Base-by-base conservation (phyloP, 495 filamentous ascomycete species). In the Aspergillus ellipticus region DNA sequence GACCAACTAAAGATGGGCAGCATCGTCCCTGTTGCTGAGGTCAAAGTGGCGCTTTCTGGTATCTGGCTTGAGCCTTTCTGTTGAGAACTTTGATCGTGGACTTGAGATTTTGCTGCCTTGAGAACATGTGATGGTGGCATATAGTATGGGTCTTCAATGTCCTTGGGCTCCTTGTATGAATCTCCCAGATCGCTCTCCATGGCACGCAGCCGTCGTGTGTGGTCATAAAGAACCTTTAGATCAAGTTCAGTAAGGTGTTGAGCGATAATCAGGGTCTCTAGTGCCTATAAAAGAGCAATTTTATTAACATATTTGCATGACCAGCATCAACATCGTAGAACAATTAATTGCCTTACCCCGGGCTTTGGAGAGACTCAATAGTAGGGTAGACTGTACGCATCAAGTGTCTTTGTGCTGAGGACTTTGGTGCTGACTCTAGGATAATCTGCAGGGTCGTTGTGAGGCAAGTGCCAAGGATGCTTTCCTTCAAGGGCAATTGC, bases 1-100 rank as follows among this genome's bases (percentile, higher is more conserved):
- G 54, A 15, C 54, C 54, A 56, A 20, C 26, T 42, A 20, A 56
- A 56, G 47, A 56, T 43, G 16, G 54, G 42, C 28, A 10, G 47
- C 4, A 6, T 35, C 20, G 1, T 20, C n/a, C 13, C 33, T 6
- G 15, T 41, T 20, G 41, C 41, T 22, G 28, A 31, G 28, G 28
- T 31, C 28, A 10, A 10, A 31, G 28, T 31, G 28, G 5, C 28
- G 10, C 28, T 31, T 31, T 31, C 28, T 31, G 28, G 4, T 31
- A 31, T 31, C 28, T 31, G 28, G 28, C 10, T 4, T 31, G 28
- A 10, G 5, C 28, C 28, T 31, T 31, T 31, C 28, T 31, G 28
- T 31, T 31, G 28, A 31, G 10, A 10, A 31, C 26, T 21, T 22
- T 42, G 21, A 9, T 8, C 16, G 19, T 28, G 22, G 9, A n/a